Conservation (phyloP, 2,329 filamentous ascomycete species). For the Clonostachys rosea region DNA sequence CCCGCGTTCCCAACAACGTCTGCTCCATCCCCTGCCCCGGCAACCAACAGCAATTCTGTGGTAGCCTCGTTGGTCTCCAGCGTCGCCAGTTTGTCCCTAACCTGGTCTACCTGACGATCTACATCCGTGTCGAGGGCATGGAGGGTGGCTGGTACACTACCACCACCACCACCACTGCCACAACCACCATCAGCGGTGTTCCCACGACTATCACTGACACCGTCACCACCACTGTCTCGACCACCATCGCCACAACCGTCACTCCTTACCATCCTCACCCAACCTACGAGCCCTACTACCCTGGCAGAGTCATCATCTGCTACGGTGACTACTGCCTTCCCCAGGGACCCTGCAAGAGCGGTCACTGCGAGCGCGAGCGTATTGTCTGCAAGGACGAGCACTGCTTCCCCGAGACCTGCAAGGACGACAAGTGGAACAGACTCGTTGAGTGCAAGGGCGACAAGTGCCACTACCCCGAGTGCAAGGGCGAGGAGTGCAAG, state of each 20-base stretch:
- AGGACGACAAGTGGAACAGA: conserved; percentile 4
- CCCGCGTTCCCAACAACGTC: conserved; percentile 2
- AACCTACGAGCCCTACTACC: conserved; percentile 9
- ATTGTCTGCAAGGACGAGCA: conserved; percentile 7
- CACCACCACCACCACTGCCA: background rate
- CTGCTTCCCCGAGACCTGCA: conserved; percentile 7
- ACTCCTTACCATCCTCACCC: conserved; percentile 17
- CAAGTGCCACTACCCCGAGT: conserved; percentile 7
- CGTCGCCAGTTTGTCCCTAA: background rate
- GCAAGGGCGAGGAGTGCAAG: conserved; percentile 5
- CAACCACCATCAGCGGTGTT: too few species aligned
- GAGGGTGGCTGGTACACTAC: background rate
- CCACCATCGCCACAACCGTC: conserved; percentile 9
- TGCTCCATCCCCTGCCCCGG: conserved; percentile 10
- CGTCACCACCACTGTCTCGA: conserved; percentile 15
- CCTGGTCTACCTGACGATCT: conserved; percentile 1
- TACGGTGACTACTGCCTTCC: conserved; percentile 9
- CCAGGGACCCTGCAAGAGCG: conserved; percentile 14
- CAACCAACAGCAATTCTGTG: conserved; percentile 6
- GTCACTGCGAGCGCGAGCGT: conserved; percentile 6
- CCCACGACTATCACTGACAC: conserved; percentile 12
- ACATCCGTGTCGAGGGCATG: conserved; percentile 6
- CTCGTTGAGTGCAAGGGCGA: conserved; percentile 7
- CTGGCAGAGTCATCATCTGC: conserved; percentile 16
- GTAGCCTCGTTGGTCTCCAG: conserved; percentile 3